phyloP scores from a whole-genome alignment of 1,284 basidiomycete genomes.

The Cryptococcus sp. region DNA sequence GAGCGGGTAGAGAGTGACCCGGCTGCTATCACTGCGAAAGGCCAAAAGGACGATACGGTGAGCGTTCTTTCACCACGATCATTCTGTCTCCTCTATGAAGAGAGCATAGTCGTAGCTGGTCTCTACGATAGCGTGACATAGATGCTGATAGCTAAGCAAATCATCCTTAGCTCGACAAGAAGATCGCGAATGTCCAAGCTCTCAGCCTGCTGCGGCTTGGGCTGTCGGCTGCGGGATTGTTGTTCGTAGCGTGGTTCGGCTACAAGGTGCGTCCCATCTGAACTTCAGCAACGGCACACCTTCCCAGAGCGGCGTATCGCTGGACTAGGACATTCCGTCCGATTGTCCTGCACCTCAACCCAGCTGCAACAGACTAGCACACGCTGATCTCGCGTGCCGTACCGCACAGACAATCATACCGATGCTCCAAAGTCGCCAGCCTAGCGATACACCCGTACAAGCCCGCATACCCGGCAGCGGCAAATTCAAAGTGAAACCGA shows the following conservation, averaged over 20 bases:
- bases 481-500: conserved; percentile 12
- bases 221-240: conserved; percentile 14
- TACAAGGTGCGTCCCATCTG: conserved; percentile 14
- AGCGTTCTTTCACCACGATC: not conserved
- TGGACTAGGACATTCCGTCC: no score
- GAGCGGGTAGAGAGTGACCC: not conserved
- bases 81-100: no score
- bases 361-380: not conserved
- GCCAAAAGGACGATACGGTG: not conserved
- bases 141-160: not conserved
- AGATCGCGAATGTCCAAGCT: conserved; percentile 12
- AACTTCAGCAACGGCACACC: not conserved
- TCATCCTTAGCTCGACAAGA: conserved; percentile 14
- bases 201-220: conserved; percentile 9
- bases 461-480: conserved; percentile 8
- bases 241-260: conserved; percentile 21
- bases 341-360: no score
- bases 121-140: no score
- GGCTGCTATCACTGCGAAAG: no score
- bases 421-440: conserved; percentile 1
- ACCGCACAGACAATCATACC: conserved; percentile 12
- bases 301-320: no score
- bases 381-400: not conserved
- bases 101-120: no score
- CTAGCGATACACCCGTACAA: conserved; percentile 5